Evolutionary conservation across 257 asterid genomes (phyloP).

Genomic region (Gentiana dahurica): DNA sequence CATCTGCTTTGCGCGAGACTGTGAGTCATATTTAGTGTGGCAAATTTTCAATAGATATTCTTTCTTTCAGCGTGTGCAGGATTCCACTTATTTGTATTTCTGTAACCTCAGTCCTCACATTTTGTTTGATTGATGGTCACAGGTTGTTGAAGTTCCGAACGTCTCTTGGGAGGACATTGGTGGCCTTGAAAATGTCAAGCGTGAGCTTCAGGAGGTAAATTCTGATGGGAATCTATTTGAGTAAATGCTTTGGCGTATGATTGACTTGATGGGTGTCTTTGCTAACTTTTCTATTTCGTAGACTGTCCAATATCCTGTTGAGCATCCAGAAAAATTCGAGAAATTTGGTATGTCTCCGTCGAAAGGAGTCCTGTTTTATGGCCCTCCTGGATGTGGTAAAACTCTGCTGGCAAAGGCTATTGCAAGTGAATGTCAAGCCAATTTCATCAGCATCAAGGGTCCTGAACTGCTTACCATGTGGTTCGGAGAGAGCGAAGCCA

Average conservation of each 20-base stretch:
- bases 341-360: slow-evolving; percentile 67
- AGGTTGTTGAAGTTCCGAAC: slow-evolving; percentile 35
- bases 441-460: slow-evolving; percentile 53
- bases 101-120: no score
- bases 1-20: slow-evolving; percentile 67
- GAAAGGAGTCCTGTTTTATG: slow-evolving; percentile 59
- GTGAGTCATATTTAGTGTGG: slow-evolving; percentile 15
- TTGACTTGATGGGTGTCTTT: background rate
- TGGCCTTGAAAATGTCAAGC: slow-evolving; percentile 29
- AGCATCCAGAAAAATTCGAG: slow-evolving; percentile 59
- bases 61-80: no score
- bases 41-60: background rate
- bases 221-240: background rate
- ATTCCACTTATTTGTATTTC: background rate
- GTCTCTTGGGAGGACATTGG: slow-evolving; percentile 31
- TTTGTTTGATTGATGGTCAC: background rate
- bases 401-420: slow-evolving; percentile 61
- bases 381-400: slow-evolving; percentile 72
- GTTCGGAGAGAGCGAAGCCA: slow-evolving; percentile 71
- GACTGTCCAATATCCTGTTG: slow-evolving; percentile 68
- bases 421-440: slow-evolving; percentile 63
- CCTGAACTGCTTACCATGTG: slow-evolving; percentile 68
- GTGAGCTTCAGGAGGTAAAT: slow-evolving; percentile 31
- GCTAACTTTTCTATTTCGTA: slow-evolving; percentile 11
- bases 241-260: background rate